Evolutionary conservation across 495 filamentous ascomycete genomes (phyloP).

Genomic region (Neurospora hispaniola): DNA sequence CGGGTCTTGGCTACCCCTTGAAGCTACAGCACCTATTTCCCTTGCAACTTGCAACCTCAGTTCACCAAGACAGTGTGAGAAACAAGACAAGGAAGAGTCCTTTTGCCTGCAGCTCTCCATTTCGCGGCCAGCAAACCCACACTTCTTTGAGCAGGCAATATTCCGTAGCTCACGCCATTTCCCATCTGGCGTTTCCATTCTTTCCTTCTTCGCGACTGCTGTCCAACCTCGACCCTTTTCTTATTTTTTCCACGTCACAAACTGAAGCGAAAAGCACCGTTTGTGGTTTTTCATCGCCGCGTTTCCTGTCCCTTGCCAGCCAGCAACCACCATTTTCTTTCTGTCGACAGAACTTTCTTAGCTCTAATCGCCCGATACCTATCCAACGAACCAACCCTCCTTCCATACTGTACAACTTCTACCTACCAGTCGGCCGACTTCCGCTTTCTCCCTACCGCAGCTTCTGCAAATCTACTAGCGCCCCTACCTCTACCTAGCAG

Average conservation of each 20-base stretch:
- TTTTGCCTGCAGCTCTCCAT: background rate
- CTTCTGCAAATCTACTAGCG: background rate
- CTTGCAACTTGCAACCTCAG: background rate
- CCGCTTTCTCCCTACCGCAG: background rate
- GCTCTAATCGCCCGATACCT: too few species aligned
- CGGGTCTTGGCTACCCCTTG: background rate
- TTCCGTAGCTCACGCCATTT: slow-evolving; percentile 1
- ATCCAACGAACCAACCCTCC: background rate
- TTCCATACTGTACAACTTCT: background rate
- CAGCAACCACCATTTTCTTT: background rate
- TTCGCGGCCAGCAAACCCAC: background rate
- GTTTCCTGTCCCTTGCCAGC: background rate
- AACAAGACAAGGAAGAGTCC: background rate
- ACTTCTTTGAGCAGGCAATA: background rate
- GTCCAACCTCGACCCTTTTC: background rate
- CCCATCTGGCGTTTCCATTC: background rate
- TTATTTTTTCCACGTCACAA: background rate
- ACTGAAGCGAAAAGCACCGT: background rate
- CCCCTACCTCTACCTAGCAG: background rate
- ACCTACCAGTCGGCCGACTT: background rate
- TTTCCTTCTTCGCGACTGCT: background rate
- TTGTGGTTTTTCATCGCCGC: background rate
- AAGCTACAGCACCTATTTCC: background rate
- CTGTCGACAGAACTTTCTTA: background rate
- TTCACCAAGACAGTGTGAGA: background rate